phyloP scores from a whole-genome alignment of 352 stramenopile species.

The Pythium utonaiense region DNA sequence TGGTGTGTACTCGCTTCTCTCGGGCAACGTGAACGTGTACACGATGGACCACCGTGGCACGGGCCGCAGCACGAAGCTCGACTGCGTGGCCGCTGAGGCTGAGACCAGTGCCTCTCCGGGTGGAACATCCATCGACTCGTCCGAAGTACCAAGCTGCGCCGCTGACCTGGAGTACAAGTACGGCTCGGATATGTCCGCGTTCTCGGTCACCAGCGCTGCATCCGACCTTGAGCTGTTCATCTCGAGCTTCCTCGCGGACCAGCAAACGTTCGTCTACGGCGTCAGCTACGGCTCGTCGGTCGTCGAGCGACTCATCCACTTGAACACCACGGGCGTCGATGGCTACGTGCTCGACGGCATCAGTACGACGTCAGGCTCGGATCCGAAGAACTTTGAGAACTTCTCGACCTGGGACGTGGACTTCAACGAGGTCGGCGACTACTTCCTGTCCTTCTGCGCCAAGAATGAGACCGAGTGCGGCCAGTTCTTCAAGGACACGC shows the following conservation, averaged over 20 bases:
- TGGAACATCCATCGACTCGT: slow-evolving; percentile 16
- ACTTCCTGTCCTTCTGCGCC: slow-evolving; percentile 23
- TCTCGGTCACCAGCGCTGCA: slow-evolving; percentile 48
- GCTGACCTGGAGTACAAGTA: slow-evolving; percentile 35
- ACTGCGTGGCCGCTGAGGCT: slow-evolving; percentile 38
- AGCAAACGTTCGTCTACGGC: slow-evolving; percentile 45
- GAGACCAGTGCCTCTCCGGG: slow-evolving; percentile 12
- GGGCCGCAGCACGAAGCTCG: slow-evolving; percentile 36
- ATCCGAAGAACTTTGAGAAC: slow-evolving; percentile 25
- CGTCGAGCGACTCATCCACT: slow-evolving; percentile 46
- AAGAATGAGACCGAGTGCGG: slow-evolving; percentile 16
- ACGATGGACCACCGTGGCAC: slow-evolving; percentile 56
- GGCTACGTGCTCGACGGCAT: slow-evolving; percentile 53
- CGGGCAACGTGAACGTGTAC: slow-evolving; percentile 42
- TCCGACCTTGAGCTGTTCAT: slow-evolving; percentile 30
- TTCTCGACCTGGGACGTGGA: slow-evolving; percentile 26
- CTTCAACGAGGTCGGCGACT: slow-evolving; percentile 19
- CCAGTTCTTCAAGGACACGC: slow-evolving; percentile 20
- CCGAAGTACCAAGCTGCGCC: slow-evolving; percentile 33
- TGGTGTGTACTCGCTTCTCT: slow-evolving; percentile 27
- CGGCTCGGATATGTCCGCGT: slow-evolving; percentile 29
- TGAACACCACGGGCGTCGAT: slow-evolving; percentile 30
- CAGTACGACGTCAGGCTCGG: slow-evolving; percentile 27
- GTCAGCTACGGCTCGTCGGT: slow-evolving; percentile 56
- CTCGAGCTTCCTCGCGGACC: slow-evolving; percentile 1